Conservation (phyloP, 176 grass and related monocot genomes). For the Panicum miliaceum region DNA sequence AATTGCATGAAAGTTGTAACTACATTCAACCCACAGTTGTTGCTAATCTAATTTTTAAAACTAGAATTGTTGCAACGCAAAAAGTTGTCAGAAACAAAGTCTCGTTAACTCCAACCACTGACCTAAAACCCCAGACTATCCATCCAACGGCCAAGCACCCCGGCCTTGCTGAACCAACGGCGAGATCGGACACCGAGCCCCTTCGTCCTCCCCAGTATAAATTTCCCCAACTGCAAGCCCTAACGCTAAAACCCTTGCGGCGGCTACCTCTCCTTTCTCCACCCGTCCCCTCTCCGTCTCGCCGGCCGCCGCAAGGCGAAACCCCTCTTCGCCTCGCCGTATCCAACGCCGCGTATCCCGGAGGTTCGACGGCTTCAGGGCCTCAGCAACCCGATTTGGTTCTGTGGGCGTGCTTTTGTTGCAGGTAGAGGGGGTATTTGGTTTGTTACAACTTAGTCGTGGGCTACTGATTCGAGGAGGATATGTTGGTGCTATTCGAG, state of each 20-base stretch:
- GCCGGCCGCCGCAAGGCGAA: constrained; percentile 27
- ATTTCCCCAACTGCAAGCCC: constrained; percentile 6
- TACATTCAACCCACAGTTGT: neutral
- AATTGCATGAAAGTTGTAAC: too few species aligned
- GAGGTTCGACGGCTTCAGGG: neutral
- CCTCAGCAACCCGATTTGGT: neutral
- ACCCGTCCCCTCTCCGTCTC: neutral
- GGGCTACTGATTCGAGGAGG: neutral
- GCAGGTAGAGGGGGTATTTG: neutral
- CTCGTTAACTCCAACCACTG: neutral
- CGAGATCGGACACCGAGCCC: neutral
- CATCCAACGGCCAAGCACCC: constrained; percentile 37
- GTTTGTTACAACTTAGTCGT: neutral
- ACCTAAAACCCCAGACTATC: constrained; percentile 26
- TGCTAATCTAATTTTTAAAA: neutral
- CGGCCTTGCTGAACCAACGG: constrained; percentile 15
- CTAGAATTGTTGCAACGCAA: neutral
- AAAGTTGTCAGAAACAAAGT: neutral
- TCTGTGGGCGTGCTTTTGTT: too few species aligned
- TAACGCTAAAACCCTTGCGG: constrained; percentile 51
- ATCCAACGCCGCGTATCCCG: neutral
- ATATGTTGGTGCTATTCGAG: constrained; percentile 75
- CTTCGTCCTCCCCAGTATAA: constrained; percentile 5
- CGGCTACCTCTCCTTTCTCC: constrained; percentile 27
- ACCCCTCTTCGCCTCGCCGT: neutral